Evolutionary conservation across 208 protist genomes (phyloP), one percentile per base, ranked within the genome.

Genomic region (Wallacemonas rigidus): DNA sequence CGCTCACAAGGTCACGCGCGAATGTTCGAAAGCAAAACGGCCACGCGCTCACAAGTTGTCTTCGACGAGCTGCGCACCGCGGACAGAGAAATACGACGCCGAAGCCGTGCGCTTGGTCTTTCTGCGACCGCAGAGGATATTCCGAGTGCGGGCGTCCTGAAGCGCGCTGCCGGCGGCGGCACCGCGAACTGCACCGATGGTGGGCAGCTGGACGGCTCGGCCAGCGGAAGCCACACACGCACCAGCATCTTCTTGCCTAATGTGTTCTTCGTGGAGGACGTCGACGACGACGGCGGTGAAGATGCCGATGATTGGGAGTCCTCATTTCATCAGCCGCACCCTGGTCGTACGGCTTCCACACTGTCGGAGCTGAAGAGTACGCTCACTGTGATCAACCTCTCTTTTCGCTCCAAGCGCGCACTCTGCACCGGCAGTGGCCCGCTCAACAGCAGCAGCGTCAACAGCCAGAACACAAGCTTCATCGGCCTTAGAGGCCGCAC

Each of bases 331-430:
- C 8, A 3, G 11, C 50, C 60, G 7, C 60, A 41, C 60, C n/a
- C 60, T 5, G 60, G 60, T 0, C 60, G 60, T 41, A 65, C 60
- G 5, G 41, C 38, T 6, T 65, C 60, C 11, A 65, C 60, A 12
- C 14, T 65, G 15, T 65, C 60, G 7, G 60, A 65, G 60, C 60
- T 65, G 60, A 65, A 65, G 60, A 65, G 60, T 41, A 65, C 60
- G n/a, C 26, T 65, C n/a, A 45, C 43, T 12, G 26, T n/a, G 5
- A 12, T 35, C 47, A 6, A 65, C n/a, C 60, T 41, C 12, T 65
- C 60, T 4, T 65, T 65, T 17, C 60, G 47, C 60, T 51, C 12
- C n/a, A 14, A 36, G 41, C 60, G 60, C 41, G 12, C 60, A 9
- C 38, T 65, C 26, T 26, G 0, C 26, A 26, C 26, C 26, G 26